Evolutionary conservation across 78 protist genomes (phyloP).

Genomic region (Dictyostelium brefeldianum): DNA sequence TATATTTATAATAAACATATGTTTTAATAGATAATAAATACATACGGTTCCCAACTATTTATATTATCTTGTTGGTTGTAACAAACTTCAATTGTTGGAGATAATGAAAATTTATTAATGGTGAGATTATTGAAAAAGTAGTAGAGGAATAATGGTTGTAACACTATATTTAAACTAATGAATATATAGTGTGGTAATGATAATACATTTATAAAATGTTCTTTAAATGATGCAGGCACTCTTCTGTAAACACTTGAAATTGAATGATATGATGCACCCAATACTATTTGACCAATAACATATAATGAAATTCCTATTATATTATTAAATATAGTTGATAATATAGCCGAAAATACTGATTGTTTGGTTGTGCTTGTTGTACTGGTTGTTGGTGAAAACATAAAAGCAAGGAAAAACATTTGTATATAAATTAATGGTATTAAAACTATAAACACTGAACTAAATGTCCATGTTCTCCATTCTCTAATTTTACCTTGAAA

Average conservation of each 20-base stretch:
- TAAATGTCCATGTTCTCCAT: slow-evolving; percentile 29
- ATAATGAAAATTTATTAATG: slow-evolving; percentile 33
- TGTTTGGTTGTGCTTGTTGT: background rate
- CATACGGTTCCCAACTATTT: background rate
- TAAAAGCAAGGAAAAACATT: slow-evolving; percentile 10
- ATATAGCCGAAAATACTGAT: background rate
- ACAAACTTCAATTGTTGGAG: background rate
- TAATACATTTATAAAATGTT: background rate
- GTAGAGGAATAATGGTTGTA: slow-evolving; percentile 18
- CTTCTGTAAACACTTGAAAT: slow-evolving; percentile 24
- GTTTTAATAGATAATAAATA: background rate
- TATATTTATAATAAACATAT: background rate
- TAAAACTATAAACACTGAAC: background rate
- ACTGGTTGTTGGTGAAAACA: background rate
- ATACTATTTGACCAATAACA: background rate
- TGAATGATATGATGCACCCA: background rate
- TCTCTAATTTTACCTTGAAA: background rate
- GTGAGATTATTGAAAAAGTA: background rate
- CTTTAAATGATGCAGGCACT: slow-evolving; percentile 65
- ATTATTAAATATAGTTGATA: background rate
- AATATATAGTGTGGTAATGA: slow-evolving; percentile 7
- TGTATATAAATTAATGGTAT: background rate
- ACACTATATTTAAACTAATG: background rate
- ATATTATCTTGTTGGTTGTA: background rate
- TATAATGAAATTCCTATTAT: background rate